Base-by-base conservation (phyloP, 106 monocot species). In the Dioscorea alata region DNA sequence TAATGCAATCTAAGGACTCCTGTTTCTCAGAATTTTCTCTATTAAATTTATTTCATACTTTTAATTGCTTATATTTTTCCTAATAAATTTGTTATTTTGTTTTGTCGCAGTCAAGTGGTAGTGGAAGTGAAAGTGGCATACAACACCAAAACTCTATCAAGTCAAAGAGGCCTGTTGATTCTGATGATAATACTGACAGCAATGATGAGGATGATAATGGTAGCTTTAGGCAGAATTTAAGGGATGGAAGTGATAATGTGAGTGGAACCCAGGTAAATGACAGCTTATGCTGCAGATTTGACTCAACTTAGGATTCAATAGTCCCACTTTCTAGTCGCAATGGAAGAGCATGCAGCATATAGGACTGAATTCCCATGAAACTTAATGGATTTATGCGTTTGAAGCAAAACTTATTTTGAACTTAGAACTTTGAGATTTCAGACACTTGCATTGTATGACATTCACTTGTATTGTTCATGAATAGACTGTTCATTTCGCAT, bases 121-220 rank as follows among this genome's bases (percentile, higher is more conserved):
- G 96, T 76, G 92, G 82, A 61, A 89, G 96, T 61, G 96, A 96
- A 84, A 96, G 97, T 81, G 86, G 89, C 60, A 81, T 85, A 62
- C 89, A 82, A 68, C 82, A 75, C 51, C 78, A 89, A 69, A 92
- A 84, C 33, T 86, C 80, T 60, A 24, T 78, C 20, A 87, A 87
- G 68, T 79, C 80, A 54, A 81, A 78, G 16, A 79, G 74, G 61
- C 65, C 48, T 59, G 84, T 75, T 67, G 87, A 84, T 25, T 89
- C 82, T 73, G 89, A 87, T 48, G 63, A 88, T 68, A 75, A 89
- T 50, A 79, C 48, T 64, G 81, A 69, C 52, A 89, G 87, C 78
- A 92, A 70, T 59, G 66, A 82, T 48, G 85, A 82, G 28, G 77
- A 83, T 74, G 78, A 77, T 20, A 64, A 81, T 75, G 76, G 57